Percentiles rank a stretch among this genome's conserved stretches.
phyloP scores from a whole-genome alignment of 2,329 filamentous ascomycete genomes.

The Fusarium sp. region DNA sequence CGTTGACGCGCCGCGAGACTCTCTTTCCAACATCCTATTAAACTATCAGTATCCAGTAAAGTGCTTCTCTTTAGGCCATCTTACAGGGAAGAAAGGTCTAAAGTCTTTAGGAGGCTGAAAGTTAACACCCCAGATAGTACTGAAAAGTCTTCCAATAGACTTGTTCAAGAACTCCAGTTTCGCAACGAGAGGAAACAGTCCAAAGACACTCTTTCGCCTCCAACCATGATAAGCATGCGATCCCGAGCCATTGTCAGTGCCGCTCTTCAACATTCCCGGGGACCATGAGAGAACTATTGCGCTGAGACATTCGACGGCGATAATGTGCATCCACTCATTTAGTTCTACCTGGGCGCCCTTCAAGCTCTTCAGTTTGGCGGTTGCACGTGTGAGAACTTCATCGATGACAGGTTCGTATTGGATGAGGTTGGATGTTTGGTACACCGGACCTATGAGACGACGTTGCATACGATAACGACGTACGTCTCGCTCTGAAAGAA shows the following conservation, averaged over 20 bases:
- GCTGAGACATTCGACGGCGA: conserved; percentile 63
- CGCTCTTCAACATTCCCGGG: conserved; percentile 57
- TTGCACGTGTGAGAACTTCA: conserved; percentile 50
- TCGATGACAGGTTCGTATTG: conserved; percentile 57
- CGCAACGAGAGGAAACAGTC: conserved; percentile 58
- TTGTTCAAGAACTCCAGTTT: conserved; percentile 55
- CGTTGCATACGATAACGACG: conserved; percentile 61
- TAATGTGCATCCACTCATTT: conserved; percentile 68
- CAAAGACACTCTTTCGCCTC: conserved; percentile 64
- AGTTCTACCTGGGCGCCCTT: conserved; percentile 57
- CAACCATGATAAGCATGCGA: conserved; percentile 61
- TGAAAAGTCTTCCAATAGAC: conserved; percentile 53
- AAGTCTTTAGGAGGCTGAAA: conserved; percentile 58
- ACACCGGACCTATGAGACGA: conserved; percentile 61
- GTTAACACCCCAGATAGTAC: conserved; percentile 57
- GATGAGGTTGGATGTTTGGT: conserved; percentile 56
- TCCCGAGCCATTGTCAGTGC: conserved; percentile 60
- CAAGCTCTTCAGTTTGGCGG: conserved; percentile 52
- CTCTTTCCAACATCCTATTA: conserved; percentile 50
- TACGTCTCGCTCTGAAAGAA: conserved; percentile 61
- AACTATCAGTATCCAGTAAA: not conserved
- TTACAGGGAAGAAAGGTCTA: conserved; percentile 61
- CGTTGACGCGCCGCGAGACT: conserved; percentile 51
- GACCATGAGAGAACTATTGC: conserved; percentile 64
- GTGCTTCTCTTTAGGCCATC: not conserved